Conservation (phyloP, 306 rosid species). For the Rubus idaeus region DNA sequence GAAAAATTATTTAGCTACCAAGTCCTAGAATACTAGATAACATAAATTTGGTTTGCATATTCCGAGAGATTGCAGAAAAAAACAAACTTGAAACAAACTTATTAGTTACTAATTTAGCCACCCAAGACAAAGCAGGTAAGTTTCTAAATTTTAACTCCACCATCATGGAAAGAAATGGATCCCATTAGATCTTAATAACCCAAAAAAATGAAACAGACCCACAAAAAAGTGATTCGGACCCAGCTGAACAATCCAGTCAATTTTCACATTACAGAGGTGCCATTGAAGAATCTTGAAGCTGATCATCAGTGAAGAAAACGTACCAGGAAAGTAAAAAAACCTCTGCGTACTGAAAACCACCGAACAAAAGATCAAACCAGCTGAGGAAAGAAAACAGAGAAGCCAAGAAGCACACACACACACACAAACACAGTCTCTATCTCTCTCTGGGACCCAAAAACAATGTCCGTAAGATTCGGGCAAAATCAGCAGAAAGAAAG, state of each 20-base stretch:
- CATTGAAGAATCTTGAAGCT: constrained; percentile 4
- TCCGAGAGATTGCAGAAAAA: neutral
- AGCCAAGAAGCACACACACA: neutral
- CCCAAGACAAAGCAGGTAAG: neutral
- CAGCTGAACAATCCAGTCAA: neutral
- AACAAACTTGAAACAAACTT: neutral
- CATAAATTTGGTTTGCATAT: neutral
- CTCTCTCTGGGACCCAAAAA: neutral
- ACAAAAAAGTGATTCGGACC: neutral
- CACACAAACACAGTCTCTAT: too few relatives aligned
- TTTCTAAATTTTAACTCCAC: neutral
- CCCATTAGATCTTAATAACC: constrained; percentile 12
- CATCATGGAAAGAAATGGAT: constrained; percentile 4
- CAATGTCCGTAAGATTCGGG: constrained; percentile 11
- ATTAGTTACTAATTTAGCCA: neutral
- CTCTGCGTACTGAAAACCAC: neutral
- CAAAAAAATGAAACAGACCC: neutral
- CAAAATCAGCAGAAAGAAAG: neutral
- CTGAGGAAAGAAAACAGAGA: neutral
- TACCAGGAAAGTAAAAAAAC: neutral
- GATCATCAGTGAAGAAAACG: neutral
- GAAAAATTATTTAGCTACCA: too few relatives aligned
- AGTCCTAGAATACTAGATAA: neutral
- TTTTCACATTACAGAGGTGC: neutral
- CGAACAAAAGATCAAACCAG: neutral